Evolutionary conservation across 2,329 filamentous ascomycete species (phyloP), one percentile per base, ranked within the genome.

Genomic region (Didymella keratinophila): DNA sequence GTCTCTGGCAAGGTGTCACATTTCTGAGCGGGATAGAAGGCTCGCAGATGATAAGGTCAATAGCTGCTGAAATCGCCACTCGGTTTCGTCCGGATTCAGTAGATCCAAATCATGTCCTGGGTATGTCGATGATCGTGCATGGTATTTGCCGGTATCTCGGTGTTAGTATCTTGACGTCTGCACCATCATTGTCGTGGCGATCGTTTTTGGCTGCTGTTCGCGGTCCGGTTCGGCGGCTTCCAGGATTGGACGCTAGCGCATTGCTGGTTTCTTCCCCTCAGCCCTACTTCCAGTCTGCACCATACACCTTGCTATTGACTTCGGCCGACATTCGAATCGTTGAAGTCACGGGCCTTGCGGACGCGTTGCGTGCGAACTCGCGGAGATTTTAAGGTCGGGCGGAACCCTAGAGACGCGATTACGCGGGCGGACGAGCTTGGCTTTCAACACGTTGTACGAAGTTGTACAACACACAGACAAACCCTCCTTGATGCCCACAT

Each of bases 401-500:
- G 53, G 54, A 36, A 2, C 20, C 12, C 46, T 30, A 47, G 28
- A n/a, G 27, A 52, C 47, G 54, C 47, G 54, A 32, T 25, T 5
- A 18, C 53, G 28, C 36, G 28, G 21, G 7, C 54, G 42, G 48
- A 52, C 43, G 42, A 28, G 41, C 41, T 20, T 7, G 39, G 12
- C 30, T 42, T 42, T 18, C 28, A 16, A 45, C n/a, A 36, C 36
- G 34, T 12, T 21, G 25, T 23, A 36, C 25, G 3, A 16, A n/a
- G 7, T 44, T 16, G 55, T 48, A 58, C 55, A 39, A 39, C 48
- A 20, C 52, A 18, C 52, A 18, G 6, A 43, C 37, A 49, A 34
- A 32, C 34, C n/a, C 34, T 42, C 27, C 16, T 48, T 27, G 43
- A 46, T 46, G 25, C 45, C 23, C 47, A 9, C 32, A 5, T 39